Base-by-base conservation (phyloP, 306 rosid species). In the Malus sieversii region DNA sequence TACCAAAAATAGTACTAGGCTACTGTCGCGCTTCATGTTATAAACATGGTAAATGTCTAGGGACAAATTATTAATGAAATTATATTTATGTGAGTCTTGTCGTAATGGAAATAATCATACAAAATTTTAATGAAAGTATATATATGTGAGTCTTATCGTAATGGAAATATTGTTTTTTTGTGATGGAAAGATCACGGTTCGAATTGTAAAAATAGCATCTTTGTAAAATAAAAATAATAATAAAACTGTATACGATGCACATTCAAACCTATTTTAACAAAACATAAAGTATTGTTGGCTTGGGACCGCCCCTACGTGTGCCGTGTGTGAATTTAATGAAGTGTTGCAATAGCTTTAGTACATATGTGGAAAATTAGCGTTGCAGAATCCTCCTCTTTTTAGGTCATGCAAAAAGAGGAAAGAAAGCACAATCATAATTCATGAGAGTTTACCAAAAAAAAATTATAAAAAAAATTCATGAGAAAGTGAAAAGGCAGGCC, bases 1-100 rank as follows among this genome's bases (percentile, higher is more conserved):
- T 82, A 74, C 74, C 46, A 74, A 59, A 84, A 84, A 79, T 75
- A 7, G 42, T 30, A 63, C 40, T 6, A 27, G 66, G n/a, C 19
- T 6, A 13, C 62, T 3, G 2, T 1, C 64, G 4, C 13, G 9
- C 30, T 53, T 19, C 29, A 57, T 10, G 29, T 10, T 60, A 57
- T 9, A 20, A 57, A 57, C 62, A 57, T 57, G 62, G 62, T 6
- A 23, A 19, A n/a, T 19, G n/a, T 20, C 8, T 3, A 3, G 10
- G 25, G 40, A 6, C 40, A 32, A 8, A 59, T 60, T 23, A 25
- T 25, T 60, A 16, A 23, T 60, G 65, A 60, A 60, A 25, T 15
- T 23, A 60, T 57, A 35, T 32, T 32, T 32, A 32, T 32, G 33
- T 32, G 33, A 32, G 35, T 32, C 1, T 32, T 32, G 35, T 4